These are phyloP conservation scores for Xylaria bambusicola DNA, from an alignment of 495 filamentous ascomycete genomes.

Conservation along the genomic window DNA sequence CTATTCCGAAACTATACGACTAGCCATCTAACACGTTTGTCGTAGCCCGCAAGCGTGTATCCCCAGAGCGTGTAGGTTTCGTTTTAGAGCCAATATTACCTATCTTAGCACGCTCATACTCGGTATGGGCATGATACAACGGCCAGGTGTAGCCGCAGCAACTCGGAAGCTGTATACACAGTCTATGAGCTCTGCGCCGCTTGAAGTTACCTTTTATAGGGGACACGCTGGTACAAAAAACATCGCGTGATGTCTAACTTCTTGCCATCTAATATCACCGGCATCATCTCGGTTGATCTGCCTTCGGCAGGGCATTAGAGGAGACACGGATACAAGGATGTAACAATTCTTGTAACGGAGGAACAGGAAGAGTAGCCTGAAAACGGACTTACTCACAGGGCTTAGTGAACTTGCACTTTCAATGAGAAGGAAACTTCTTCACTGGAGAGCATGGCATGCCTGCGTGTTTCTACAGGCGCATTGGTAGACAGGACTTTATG, in stretches of 20 bases:
- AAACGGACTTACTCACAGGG: conserved; percentile 25
- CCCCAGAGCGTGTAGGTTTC: conserved; percentile 54
- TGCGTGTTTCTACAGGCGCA: conserved; percentile 12
- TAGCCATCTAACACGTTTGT: conserved; percentile 20
- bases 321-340: conserved; percentile 24
- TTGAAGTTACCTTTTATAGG: background rate
- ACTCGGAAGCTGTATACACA: background rate
- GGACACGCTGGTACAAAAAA: conserved; percentile 2
- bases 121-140: background rate
- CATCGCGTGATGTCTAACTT: background rate
- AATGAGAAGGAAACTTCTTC: conserved; percentile 16
- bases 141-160: background rate
- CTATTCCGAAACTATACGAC: background rate
- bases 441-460: conserved; percentile 13
- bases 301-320: conserved; percentile 16
- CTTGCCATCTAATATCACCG: conserved; percentile 5
- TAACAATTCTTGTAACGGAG: conserved; percentile 27
- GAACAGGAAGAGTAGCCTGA: conserved; percentile 21
- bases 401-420: conserved; percentile 11
- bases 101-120: conserved; percentile 14
- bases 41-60: conserved; percentile 46
- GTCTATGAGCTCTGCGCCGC: conserved; percentile 2
- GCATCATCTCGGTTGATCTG: conserved; percentile 24
- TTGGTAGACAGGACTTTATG: conserved; percentile 27
- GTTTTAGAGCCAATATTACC: conserved; percentile 2